Evolutionary conservation across 73 alveolate species (phyloP), one percentile per base, ranked within the genome.

Genomic region (Paramecium octaurelia): DNA sequence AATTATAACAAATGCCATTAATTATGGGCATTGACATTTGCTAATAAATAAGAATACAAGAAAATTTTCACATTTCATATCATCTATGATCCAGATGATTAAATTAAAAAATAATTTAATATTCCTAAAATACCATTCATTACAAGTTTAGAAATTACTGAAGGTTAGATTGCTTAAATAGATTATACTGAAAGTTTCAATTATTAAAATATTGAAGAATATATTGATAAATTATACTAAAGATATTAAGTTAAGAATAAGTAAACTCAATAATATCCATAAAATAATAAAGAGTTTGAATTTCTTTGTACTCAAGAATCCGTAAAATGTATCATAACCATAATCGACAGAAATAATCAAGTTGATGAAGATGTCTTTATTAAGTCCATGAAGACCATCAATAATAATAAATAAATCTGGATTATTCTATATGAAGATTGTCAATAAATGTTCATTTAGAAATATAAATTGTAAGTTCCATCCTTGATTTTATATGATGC

Each of bases 51-150:
- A 64, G 42, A 31, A 34, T 64, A 64, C 14, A 64, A 64, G 12
- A 64, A 64, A 8, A 27, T 31, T 8, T 64, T 64, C 9, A 4
- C 6, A 64, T 64, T 64, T 64, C 54, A 64, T 34, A 64, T 64
- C 18, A 64, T 64, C 10, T 64, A 64, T 64, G 84, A 64, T 64
- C 84, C 84, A 64, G 84, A 64, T 27, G 84, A 64, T 31, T 27
- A 1, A 27, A 64, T 64, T 12, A 64, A 34, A 27, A 64, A 64
- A 27, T 64, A 64, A 34, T 64, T 64, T 34, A 11, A 27, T 27
- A 16, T 64, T 27, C 3, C 6, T 12, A 64, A 64, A 64, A 6
- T 64, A 27, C 84, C 84, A 11, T 64, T 34, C 8, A 64, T 64
- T 1, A 31, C 50, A 6, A 64, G 84, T 64, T 64, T 64, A 64